Percentiles rank a stretch among this genome's conserved stretches.
These are phyloP conservation scores for Alternaria novae-zelandiae DNA, from an alignment of 2,329 filamentous ascomycete genomes.

Conservation along the genomic window DNA sequence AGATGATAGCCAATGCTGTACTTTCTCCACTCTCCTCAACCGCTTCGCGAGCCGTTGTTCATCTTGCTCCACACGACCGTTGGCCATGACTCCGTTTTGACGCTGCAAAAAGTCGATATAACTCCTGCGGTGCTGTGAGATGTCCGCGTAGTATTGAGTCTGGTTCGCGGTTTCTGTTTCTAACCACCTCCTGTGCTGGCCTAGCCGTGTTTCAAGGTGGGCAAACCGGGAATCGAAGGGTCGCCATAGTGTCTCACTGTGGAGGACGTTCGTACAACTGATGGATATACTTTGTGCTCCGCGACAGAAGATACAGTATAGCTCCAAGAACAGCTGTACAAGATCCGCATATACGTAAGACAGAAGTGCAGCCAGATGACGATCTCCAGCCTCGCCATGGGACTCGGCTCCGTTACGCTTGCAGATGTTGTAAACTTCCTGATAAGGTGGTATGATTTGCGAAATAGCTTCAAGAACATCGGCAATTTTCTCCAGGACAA, in stretches of 20 bases:
- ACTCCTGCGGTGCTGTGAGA: conserved; percentile 25
- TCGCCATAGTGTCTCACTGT: conserved; percentile 25
- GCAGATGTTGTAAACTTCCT: conserved; percentile 24
- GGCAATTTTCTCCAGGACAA: conserved; percentile 33
- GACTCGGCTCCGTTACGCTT: conserved; percentile 11
- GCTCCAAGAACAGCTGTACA: conserved; percentile 31
- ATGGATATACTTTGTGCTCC: conserved; percentile 28
- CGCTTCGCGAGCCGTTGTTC: conserved; percentile 32
- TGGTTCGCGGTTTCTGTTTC: conserved; percentile 25
- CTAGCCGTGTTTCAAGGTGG: conserved; percentile 29
- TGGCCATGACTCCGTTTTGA: conserved; percentile 1
- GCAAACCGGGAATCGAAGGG: conserved; percentile 42
- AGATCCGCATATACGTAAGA: conserved; percentile 38
- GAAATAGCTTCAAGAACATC: conserved; percentile 34
- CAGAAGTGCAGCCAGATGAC: conserved; percentile 23
- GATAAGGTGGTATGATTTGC: conserved; percentile 30
- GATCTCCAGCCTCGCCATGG: conserved; percentile 8
- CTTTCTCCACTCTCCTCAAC: conserved; percentile 32
- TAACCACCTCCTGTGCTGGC: conserved; percentile 34
- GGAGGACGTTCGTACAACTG: neutral
- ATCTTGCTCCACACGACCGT: conserved; percentile 14
- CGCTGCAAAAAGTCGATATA: conserved; percentile 29
- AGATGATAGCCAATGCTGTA: conserved; percentile 33
- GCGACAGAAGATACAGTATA: conserved; percentile 37
- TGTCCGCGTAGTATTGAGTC: conserved; percentile 22